Percentiles rank a stretch among this genome's conserved stretches.
These are phyloP conservation scores for Aspergillus sp. DNA, from an alignment of 2,329 filamentous ascomycete genomes.

Conservation along the genomic window DNA sequence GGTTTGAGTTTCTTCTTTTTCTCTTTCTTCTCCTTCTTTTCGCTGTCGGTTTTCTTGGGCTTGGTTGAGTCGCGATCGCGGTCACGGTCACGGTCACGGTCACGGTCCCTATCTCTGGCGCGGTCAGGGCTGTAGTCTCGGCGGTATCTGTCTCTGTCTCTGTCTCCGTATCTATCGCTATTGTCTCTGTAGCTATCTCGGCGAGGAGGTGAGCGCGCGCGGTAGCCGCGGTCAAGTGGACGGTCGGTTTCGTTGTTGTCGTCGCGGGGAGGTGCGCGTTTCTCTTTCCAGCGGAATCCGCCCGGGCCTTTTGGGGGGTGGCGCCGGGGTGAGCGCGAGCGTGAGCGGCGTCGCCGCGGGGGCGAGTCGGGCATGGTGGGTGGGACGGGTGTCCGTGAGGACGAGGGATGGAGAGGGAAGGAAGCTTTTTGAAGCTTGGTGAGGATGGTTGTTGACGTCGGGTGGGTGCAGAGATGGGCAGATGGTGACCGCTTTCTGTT, in stretches of 20 bases:
- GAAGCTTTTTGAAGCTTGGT: neutral
- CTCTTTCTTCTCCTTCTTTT: conserved; percentile 44
- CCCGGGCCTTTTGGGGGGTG: conserved; percentile 43
- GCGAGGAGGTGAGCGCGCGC: conserved; percentile 25
- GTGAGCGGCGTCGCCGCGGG: conserved; percentile 5
- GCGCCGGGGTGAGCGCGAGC: conserved; percentile 20
- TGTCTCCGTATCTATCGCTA: conserved; percentile 48
- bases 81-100: conserved; percentile 5
- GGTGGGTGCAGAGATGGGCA: neutral
- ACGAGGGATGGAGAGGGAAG: neutral
- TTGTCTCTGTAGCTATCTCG: conserved; percentile 42
- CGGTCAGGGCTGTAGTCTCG: neutral
- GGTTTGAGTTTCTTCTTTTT: conserved; percentile 44
- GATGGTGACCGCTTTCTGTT: neutral
- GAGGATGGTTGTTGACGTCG: neutral
- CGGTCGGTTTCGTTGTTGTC: conserved; percentile 49
- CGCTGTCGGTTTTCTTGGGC: conserved; percentile 21
- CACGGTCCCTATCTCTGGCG: neutral
- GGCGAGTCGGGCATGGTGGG: conserved; percentile 5
- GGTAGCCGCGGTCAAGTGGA: conserved; percentile 57
- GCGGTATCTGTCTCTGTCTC: neutral
- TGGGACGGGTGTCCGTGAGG: neutral
- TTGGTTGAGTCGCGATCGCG: neutral
- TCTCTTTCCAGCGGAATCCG: conserved; percentile 54
- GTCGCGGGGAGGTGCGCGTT: conserved; percentile 50